Evolutionary conservation across 2,329 filamentous ascomycete genomes (phyloP), one percentile per base, ranked within the genome.

Genomic region (Paramyrothecium roridum): DNA sequence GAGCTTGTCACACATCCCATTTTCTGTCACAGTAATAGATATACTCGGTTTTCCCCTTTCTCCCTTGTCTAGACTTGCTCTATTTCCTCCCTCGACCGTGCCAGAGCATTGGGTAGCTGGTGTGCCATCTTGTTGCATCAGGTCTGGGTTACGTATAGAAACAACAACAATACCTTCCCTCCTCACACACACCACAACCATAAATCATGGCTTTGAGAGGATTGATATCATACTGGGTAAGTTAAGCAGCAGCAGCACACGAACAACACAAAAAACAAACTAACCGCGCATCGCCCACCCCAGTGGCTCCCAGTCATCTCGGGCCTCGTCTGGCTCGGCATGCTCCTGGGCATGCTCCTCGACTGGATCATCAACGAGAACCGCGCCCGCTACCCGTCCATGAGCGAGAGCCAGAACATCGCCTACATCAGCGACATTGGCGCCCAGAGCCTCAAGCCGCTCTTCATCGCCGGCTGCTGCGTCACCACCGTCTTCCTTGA

Each of bases 401-500:
- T 91, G 86, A 69, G 75, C 20, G 49, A 59, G 0, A 59, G 61
- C 33, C 86, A 90, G 67, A 70, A 62, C 23, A 86, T 93, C 47
- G 85, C 90, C 58, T 92, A 87, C 75, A 91, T 90, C 65, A 88
- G 84, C 61, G 84, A 89, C 71, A 76, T 88, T 13, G 85, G 84
- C 58, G 83, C 83, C 21, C 67, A 69, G 40, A 71, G 77, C 26
- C 80, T 93, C 19, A 89, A 93, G 68, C 90, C 90, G 2, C 79
- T 93, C 58, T 95, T 95, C 77, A 87, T 95, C 65, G 78, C 86
- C 34, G 88, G 90, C 63, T 86, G 82, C 65, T 76, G 79, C 53
- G 74, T 91, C 37, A 92, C 89, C 6, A 89, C 91, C 21, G 77
- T 96, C 50, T 87, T 90, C 58, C 87, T 99, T 66, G 89, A 96